Base-by-base conservation (phyloP, 371 early-diverging fungal species). In the Lichtheimia ornata region DNA sequence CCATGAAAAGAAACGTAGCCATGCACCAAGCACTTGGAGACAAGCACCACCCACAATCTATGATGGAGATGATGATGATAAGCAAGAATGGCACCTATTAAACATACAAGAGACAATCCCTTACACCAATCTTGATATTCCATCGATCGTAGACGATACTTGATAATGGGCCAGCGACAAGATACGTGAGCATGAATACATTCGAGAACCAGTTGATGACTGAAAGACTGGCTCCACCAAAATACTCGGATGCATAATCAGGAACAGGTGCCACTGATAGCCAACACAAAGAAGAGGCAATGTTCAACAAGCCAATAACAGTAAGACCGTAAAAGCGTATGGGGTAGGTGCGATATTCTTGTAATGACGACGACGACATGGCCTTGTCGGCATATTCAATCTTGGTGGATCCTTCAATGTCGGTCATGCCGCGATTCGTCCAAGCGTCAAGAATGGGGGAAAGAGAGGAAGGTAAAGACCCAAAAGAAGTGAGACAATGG, bases 131-230 rank as follows among this genome's bases (percentile, higher is more conserved):
- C 50, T 82, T 84, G 50, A 84, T 73, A 45, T 76, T 77, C 50
- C 71, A 71, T 50, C 70, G 77, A 40, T 83, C 81, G 60, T 82
- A 83, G 41, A 81, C 69, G 65, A 72, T 76, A 41, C 83, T 80
- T 0, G 84, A 80, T 43, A 78, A 9, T 20, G 83, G 75, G 15
- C 79, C 83, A 35, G 82, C 81, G 24, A 86, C 44, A n/a, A 86
- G 61, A 62, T 82, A 86, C 6, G 67, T 63, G 35, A 86, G 63
- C 64, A 83, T 71, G 22, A 82, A 84, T n/a, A 77, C 61, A 56
- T 80, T 83, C 27, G 76, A 72, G 53, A 81, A 76, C 81, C 76
- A 76, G 54, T 81, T 81, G 40, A 79, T 66, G 15, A 59, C 56
- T 13, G 72, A 62, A 12, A 78, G 53, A 18, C 73, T 64, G 24